phyloP scores from a whole-genome alignment of 106 monocot genomes.

The Allium sativum region DNA sequence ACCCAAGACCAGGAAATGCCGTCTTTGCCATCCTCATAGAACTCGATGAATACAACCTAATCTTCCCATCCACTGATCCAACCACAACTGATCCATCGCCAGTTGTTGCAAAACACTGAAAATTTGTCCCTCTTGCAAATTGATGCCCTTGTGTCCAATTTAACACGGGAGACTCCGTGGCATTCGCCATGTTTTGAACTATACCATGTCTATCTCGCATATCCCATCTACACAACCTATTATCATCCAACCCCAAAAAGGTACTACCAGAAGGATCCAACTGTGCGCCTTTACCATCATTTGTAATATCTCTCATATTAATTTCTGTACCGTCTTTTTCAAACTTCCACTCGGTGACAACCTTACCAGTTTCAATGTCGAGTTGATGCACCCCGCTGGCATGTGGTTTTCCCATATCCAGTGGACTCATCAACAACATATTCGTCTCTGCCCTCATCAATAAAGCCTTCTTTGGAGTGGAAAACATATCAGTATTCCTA shows the following conservation, averaged over 20 bases:
- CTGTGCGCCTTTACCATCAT: conserved; percentile 78
- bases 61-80: conserved; percentile 86
- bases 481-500: conserved; percentile 4
- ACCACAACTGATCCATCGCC: conserved; percentile 89
- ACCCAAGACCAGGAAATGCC: conserved; percentile 78
- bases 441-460: conserved; percentile 84
- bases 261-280: conserved; percentile 72
- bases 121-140: conserved; percentile 78
- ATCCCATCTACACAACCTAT: conserved; percentile 77
- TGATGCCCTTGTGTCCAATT: conserved; percentile 93
- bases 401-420: conserved; percentile 35
- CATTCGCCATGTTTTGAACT: conserved; percentile 52
- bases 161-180: conserved; percentile 44
- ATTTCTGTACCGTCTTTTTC: conserved; percentile 83
- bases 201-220: conserved; percentile 74
- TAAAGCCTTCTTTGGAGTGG: conserved; percentile 70
- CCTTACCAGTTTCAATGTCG: conserved; percentile 81
- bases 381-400: conserved; percentile 64
- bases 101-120: conserved; percentile 85
- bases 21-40: conserved; percentile 98
- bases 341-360: conserved; percentile 79
- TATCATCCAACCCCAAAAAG: conserved; percentile 85
- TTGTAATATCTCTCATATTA: conserved; percentile 74
- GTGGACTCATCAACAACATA: conserved; percentile 84
- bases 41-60: conserved; percentile 69